Base-by-base conservation (phyloP, 1,284 basidiomycete species). In the Fomitiporia mediterranea region DNA sequence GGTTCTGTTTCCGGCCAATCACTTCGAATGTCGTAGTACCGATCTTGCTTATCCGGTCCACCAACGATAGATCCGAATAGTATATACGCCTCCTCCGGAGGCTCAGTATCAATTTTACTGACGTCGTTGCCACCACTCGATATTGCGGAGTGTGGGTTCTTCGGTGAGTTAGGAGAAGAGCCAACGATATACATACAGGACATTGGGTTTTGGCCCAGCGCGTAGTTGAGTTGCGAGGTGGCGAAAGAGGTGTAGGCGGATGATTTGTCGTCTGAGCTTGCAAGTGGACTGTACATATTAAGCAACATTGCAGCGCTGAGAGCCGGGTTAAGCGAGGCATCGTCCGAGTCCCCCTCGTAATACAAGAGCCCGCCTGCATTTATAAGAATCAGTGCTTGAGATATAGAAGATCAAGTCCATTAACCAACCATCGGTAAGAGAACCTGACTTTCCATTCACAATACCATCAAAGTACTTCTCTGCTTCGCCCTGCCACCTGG, bases 41-140 rank as follows among this genome's bases (percentile, higher is more conserved):
- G 76, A 68, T 92, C 94, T 43, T 77, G 73, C 56, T 74, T 76
- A 67, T 91, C 82, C 0, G 94, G 94, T 11, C 94, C 94, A 44
- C 94, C 94, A 9, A 95, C 79, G 37, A 95, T 80, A 17, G 85
- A 93, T 34, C 94, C 94, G 65, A 94, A 95, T 2, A 97, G 71
- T 2, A 90, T 78, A 65, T 93, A 82, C 0, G 83, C 79, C 68
- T 90, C 86, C 56, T 81, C 70, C 6, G 73, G 72, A 0, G 94
- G 94, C 39, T 77, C 78, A 3, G 80, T 87, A 66, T 96, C 82
- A 62, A 97, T 86, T 47, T 79, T 69, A 38, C 65, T 70, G 57
- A 90, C 78, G 63, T 85, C 74, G 32, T 51, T 75, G 0, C 91
- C 93, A 38, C 94, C 94, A 53, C 86, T 88, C 0, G 94, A 88